Evolutionary conservation across 306 rosid genomes (phyloP).

Genomic region (Pterocarpus santalinus): DNA sequence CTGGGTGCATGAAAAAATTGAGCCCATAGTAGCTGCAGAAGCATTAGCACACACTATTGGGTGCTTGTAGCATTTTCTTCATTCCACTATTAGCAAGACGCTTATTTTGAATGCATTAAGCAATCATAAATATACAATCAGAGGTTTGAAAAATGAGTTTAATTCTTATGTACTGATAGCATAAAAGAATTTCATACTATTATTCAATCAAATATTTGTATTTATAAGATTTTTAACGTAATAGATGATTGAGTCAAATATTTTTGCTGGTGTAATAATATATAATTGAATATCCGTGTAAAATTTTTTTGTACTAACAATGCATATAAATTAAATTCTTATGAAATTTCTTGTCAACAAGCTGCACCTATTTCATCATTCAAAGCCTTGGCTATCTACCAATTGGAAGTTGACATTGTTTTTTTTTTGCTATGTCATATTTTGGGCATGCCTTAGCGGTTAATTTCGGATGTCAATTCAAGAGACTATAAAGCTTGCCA

Average conservation of each 20-base stretch:
- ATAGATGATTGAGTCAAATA: too few relatives aligned
- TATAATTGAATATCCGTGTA: too few relatives aligned
- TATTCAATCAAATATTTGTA: too few relatives aligned
- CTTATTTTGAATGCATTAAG: conserved; percentile 7
- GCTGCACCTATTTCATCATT: not conserved
- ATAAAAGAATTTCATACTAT: too few relatives aligned
- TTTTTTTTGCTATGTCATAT: not conserved
- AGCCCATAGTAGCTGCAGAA: conserved; percentile 4
- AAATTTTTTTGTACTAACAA: too few relatives aligned
- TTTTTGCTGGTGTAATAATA: too few relatives aligned
- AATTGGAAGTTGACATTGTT: not conserved
- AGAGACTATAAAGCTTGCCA: conserved; percentile 5
- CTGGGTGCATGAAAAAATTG: not conserved
- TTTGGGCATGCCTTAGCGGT: not conserved
- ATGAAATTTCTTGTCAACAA: too few relatives aligned
- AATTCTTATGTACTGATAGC: too few relatives aligned
- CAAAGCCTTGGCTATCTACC: too few relatives aligned
- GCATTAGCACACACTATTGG: not conserved
- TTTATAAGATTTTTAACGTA: too few relatives aligned
- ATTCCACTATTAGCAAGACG: conserved; percentile 1
- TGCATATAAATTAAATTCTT: too few relatives aligned
- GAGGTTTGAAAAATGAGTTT: not conserved
- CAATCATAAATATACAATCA: not conserved
- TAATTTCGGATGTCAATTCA: conserved; percentile 23
- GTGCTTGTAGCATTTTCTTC: not conserved